Evolutionary conservation across 148 eudicot species (phyloP).

Genomic region (Talinum fruticosum): DNA sequence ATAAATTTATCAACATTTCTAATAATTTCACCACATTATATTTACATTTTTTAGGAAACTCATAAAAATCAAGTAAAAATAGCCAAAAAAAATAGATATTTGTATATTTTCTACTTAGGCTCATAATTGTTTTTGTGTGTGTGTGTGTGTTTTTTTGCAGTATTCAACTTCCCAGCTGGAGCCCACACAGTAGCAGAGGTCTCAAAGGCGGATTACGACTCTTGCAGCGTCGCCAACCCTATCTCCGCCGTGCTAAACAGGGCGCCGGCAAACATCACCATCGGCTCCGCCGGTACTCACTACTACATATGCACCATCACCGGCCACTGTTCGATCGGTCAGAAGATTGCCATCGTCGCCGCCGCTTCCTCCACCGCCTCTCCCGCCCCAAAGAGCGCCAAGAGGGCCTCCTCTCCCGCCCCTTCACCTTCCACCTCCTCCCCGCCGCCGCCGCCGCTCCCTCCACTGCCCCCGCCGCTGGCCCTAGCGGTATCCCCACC

Average conservation of each 20-base stretch:
- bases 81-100: too few species aligned
- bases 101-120: too few species aligned
- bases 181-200: slow-evolving; percentile 64
- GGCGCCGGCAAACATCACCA: slow-evolving; percentile 46
- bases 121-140: not conserved
- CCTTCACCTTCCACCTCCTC: slow-evolving; percentile 17
- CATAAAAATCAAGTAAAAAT: too few species aligned
- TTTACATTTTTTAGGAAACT: too few species aligned
- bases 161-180: slow-evolving; percentile 45
- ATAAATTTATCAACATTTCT: too few species aligned
- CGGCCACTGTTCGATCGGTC: slow-evolving; percentile 40
- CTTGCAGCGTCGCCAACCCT: slow-evolving; percentile 33
- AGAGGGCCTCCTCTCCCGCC: slow-evolving; percentile 17
- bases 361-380: slow-evolving; percentile 24
- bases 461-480: not conserved
- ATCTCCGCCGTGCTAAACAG: slow-evolving; percentile 23
- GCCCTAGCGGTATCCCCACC: not conserved
- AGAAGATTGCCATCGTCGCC: slow-evolving; percentile 46
- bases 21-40: too few species aligned
- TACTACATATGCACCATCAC: slow-evolving; percentile 54
- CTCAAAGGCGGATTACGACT: slow-evolving; percentile 31
- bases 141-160: not conserved
- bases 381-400: slow-evolving; percentile 19
- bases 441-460: slow-evolving; percentile 17
- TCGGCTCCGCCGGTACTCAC: slow-evolving; percentile 40